phyloP scores from a whole-genome alignment of 1,284 basidiomycete genomes.

The Garcileccinum viscosum region DNA sequence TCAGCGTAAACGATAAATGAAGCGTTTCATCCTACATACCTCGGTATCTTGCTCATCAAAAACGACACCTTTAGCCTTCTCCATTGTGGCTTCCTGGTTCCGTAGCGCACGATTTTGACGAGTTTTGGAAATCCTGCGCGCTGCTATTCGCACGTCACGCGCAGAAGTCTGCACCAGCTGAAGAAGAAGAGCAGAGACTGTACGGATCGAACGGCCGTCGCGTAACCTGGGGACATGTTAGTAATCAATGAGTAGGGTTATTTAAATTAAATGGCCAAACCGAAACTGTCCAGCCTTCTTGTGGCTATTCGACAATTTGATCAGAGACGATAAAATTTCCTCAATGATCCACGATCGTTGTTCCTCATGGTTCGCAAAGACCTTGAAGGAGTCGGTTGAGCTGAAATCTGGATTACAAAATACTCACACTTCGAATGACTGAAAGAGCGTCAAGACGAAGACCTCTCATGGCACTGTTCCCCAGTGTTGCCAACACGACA shows the following conservation, averaged over 20 bases:
- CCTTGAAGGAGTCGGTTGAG: conserved; percentile 48
- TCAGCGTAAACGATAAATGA: conserved; percentile 13
- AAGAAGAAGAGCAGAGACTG: conserved; percentile 88
- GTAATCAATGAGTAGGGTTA: background rate
- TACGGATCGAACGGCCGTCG: conserved; percentile 86
- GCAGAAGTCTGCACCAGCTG: conserved; percentile 96
- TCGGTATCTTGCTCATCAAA: conserved; percentile 72
- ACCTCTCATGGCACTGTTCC: conserved; percentile 79
- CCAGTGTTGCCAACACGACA: conserved; percentile 65
- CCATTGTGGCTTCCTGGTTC: conserved; percentile 61
- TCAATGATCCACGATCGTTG: conserved; percentile 97
- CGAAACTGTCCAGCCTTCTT: conserved; percentile 86
- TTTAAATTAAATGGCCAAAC: conserved; percentile 48
- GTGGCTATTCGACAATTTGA: conserved; percentile 88
- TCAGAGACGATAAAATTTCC: conserved; percentile 89
- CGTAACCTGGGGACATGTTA: conserved; percentile 57
- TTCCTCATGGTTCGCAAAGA: conserved; percentile 88
- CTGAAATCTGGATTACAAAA: conserved; percentile 13
- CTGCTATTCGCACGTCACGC: conserved; percentile 74
- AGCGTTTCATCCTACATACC: conserved; percentile 41
- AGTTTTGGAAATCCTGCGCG: conserved; percentile 63
- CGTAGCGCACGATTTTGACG: conserved; percentile 68
- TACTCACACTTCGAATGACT: conserved; percentile 80
- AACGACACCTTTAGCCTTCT: conserved; percentile 53
- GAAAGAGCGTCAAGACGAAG: conserved; percentile 83